These are phyloP conservation scores for Botryosphaeria dothidea DNA, from an alignment of 2,329 filamentous ascomycete genomes.

Conservation along the genomic window DNA sequence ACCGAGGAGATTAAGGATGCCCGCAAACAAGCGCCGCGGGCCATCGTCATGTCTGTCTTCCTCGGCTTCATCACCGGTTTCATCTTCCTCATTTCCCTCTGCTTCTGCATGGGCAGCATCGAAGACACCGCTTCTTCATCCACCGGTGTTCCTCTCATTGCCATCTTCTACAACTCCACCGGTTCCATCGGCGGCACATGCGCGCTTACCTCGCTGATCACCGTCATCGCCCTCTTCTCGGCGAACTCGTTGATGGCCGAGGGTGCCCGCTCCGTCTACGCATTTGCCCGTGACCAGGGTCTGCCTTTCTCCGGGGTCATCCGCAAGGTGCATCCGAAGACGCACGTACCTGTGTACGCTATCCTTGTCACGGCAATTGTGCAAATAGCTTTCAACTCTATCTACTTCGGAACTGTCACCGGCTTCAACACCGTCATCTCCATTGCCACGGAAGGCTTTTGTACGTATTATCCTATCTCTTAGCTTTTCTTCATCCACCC, in stretches of 20 bases:
- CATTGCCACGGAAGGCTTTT: slow-evolving; percentile 58
- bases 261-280: slow-evolving; percentile 49
- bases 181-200: slow-evolving; percentile 47
- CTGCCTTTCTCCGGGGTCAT: slow-evolving; percentile 53
- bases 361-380: slow-evolving; percentile 49
- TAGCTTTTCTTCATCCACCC: too few relatives aligned
- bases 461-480: background rate
- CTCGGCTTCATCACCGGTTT: slow-evolving; percentile 50
- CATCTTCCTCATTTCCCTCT: slow-evolving; percentile 50
- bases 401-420: slow-evolving; percentile 57
- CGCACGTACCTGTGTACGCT: slow-evolving; percentile 52
- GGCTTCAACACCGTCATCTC: slow-evolving; percentile 59
- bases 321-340: slow-evolving; percentile 48
- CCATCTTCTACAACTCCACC: slow-evolving; percentile 55
- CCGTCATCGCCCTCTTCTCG: slow-evolving; percentile 49
- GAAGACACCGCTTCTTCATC: slow-evolving; percentile 45
- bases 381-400: slow-evolving; percentile 56
- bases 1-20: slow-evolving; percentile 57
- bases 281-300: slow-evolving; percentile 54
- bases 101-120: slow-evolving; percentile 56
- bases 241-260: slow-evolving; percentile 51
- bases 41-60: slow-evolving; percentile 48
- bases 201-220: slow-evolving; percentile 49
- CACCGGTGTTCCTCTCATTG: slow-evolving; percentile 55
- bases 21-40: slow-evolving; percentile 52